phyloP scores from a whole-genome alignment of 192 early-diverging fungal species.

The Umbelopsis vinacea region DNA sequence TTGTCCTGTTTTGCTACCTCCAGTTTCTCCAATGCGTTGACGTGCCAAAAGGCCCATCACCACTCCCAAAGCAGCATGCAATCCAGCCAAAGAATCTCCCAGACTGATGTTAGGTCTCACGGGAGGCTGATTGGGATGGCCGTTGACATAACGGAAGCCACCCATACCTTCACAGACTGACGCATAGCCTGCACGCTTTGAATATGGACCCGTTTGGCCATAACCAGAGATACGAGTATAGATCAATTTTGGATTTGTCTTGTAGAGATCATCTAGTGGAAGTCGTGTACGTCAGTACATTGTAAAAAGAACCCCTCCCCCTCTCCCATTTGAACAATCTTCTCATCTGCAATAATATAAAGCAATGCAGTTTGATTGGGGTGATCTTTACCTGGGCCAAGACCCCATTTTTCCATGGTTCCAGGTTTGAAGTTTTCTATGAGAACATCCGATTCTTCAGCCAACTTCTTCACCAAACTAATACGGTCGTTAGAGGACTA shows the following conservation, averaged over 20 bases:
- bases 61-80: constrained; percentile 50
- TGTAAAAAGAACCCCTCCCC: too few relatives aligned
- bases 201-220: constrained; percentile 55
- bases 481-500: neutral
- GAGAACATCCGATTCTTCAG: constrained; percentile 47
- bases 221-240: constrained; percentile 58
- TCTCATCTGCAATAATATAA: neutral
- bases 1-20: constrained; percentile 37
- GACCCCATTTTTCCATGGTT: constrained; percentile 60
- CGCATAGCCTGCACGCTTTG: constrained; percentile 50
- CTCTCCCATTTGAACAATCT: too few relatives aligned
- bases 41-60: constrained; percentile 43
- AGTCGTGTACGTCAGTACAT: too few relatives aligned
- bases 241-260: constrained; percentile 46
- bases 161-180: constrained; percentile 58
- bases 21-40: constrained; percentile 31
- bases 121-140: constrained; percentile 44
- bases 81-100: constrained; percentile 54
- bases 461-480: constrained; percentile 36
- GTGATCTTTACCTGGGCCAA: constrained; percentile 45
- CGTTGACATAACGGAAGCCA: constrained; percentile 50
- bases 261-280: constrained; percentile 43
- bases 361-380: neutral
- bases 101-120: constrained; percentile 57
- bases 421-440: constrained; percentile 60